phyloP scores from a whole-genome alignment of 257 asterid species.

The Petunia secreta region DNA sequence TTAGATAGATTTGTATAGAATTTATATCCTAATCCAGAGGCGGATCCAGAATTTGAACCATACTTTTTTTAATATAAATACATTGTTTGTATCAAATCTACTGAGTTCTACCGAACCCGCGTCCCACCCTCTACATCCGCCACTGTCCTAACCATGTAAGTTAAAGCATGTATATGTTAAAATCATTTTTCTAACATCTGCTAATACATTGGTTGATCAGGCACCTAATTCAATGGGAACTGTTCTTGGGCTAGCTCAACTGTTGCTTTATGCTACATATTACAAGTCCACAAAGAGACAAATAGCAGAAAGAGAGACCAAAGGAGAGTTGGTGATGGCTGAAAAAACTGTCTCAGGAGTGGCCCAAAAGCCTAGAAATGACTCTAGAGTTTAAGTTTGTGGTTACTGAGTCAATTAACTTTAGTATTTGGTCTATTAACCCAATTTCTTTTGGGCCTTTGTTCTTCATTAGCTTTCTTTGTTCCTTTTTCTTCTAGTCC shows the following conservation, averaged over 20 bases:
- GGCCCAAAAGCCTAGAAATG: slow-evolving; percentile 25
- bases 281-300: slow-evolving; percentile 65
- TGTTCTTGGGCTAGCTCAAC: slow-evolving; percentile 74
- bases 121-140: too few species aligned
- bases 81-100: too few species aligned
- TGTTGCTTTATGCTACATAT: slow-evolving; percentile 65
- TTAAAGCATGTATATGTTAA: too few species aligned
- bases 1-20: not conserved
- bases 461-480: not conserved
- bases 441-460: not conserved
- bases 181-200: too few species aligned
- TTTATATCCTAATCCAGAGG: too few species aligned
- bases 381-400: not conserved
- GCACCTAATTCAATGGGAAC: slow-evolving; percentile 79
- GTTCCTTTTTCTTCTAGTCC: not conserved
- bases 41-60: too few species aligned
- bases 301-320: slow-evolving; percentile 53
- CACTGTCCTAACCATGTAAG: too few species aligned
- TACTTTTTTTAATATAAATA: too few species aligned
- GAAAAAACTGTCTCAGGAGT: slow-evolving; percentile 32
- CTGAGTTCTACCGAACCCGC: too few species aligned
- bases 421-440: not conserved
- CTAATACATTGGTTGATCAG: slow-evolving; percentile 36
- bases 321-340: slow-evolving; percentile 48
- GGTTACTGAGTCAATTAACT: not conserved